These are phyloP conservation scores for Tephrocybe sp. DNA, from an alignment of 768 basidiomycete species.

Conservation along the genomic window DNA sequence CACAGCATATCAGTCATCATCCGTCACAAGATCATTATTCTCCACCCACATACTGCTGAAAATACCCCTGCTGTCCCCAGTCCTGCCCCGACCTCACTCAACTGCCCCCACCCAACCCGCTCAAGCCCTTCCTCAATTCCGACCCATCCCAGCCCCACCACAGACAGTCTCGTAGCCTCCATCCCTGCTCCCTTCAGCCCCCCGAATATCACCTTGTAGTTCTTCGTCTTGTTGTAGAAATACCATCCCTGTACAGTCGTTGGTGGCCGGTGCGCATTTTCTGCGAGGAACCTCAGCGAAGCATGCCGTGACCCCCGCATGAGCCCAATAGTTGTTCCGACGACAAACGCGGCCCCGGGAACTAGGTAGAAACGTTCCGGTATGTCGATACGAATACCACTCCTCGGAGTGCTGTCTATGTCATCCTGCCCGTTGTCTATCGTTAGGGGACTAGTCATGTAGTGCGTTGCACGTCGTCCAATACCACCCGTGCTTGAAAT, in stretches of 20 bases:
- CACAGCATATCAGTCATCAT: slow-evolving; percentile 4
- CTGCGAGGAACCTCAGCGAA: slow-evolving; percentile 84
- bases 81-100: slow-evolving; percentile 61
- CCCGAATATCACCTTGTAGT: slow-evolving; percentile 79
- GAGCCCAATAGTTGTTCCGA: slow-evolving; percentile 71
- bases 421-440: slow-evolving; percentile 10
- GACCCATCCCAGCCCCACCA: slow-evolving; percentile 41
- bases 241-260: slow-evolving; percentile 91
- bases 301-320: slow-evolving; percentile 71
- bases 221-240: slow-evolving; percentile 95
- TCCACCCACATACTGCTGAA: slow-evolving; percentile 48
- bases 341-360: slow-evolving; percentile 55
- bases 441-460: not conserved
- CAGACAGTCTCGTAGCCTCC: slow-evolving; percentile 52
- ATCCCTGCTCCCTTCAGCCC: slow-evolving; percentile 66
- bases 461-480: slow-evolving; percentile 3
- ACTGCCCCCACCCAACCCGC: slow-evolving; percentile 35
- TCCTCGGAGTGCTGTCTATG: slow-evolving; percentile 11
- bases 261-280: slow-evolving; percentile 88
- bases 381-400: slow-evolving; percentile 27
- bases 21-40: slow-evolving; percentile 3
- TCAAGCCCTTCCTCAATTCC: slow-evolving; percentile 42
- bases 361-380: slow-evolving; percentile 63
- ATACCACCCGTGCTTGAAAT: slow-evolving; percentile 11
- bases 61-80: slow-evolving; percentile 62